Evolutionary conservation across 2,329 filamentous ascomycete species (phyloP).

Genomic region (Stemphylium lycopersici): DNA sequence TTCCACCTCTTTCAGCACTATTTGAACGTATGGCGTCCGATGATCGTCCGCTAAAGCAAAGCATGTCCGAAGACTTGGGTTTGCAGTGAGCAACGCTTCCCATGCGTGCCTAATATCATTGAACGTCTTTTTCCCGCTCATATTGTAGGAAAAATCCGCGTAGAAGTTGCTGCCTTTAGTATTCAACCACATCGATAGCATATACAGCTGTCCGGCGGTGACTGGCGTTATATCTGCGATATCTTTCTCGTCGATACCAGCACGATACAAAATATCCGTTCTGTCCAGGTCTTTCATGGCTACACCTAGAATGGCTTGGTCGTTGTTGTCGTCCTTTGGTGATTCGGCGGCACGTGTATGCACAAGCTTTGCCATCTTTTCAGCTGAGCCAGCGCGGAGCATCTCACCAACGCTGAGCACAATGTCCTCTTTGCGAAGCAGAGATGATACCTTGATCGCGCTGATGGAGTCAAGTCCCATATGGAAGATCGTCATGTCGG

Average conservation of each 20-base stretch:
- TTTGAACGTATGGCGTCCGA: constrained; percentile 66
- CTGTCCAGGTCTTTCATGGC: constrained; percentile 51
- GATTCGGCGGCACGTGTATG: constrained; percentile 16
- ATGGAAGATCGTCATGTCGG: constrained; percentile 74
- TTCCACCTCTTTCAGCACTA: constrained; percentile 56
- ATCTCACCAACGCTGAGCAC: constrained; percentile 73
- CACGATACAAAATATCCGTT: constrained; percentile 45
- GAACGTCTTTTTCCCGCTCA: constrained; percentile 51
- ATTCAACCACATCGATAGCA: constrained; percentile 77
- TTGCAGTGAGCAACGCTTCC: constrained; percentile 60
- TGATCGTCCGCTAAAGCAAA: constrained; percentile 62
- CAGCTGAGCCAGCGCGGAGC: constrained; percentile 68
- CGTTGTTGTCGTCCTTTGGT: constrained; percentile 1
- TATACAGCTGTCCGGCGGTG: constrained; percentile 79
- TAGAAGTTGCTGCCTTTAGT: constrained; percentile 73
- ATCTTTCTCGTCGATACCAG: constrained; percentile 52
- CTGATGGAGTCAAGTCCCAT: constrained; percentile 91
- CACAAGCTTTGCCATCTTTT: constrained; percentile 63
- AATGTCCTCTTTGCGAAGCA: constrained; percentile 70
- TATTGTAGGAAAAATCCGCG: constrained; percentile 69
- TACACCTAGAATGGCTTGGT: constrained; percentile 7
- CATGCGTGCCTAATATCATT: constrained; percentile 64
- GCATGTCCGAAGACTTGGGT: constrained; percentile 71
- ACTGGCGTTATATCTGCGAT: constrained; percentile 69
- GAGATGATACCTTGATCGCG: constrained; percentile 79